Base-by-base conservation (phyloP, 495 filamentous ascomycete species). In the Penicillium tannophilum region DNA sequence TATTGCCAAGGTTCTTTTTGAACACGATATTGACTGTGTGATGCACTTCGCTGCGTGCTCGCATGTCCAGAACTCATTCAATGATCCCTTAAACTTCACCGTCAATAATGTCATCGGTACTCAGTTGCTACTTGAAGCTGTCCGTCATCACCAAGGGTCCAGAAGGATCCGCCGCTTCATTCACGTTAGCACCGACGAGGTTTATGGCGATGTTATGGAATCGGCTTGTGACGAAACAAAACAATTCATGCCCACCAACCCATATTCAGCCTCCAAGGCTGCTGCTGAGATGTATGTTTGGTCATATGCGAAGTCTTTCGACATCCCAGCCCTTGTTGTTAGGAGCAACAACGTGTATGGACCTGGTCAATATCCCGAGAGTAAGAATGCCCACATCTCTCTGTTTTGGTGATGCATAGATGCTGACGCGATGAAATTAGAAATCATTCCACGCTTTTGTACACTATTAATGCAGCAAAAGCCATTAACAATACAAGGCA, bases 221-320 rank as follows among this genome's bases (percentile, higher is more conserved):
- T 36, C 33, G 33, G 33, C 33, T 8, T 36, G 33, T 36, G 83
- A 83, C 41, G 51, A 54, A 35, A 20, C 16, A 65, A 26, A 56
- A 7, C 78, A 86, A 44, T 74, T 91, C 14, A 79, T 81, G 1
- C 89, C 89, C 0, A 90, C 87, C 26, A 92, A 92, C 63, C 89
- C 89, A 23, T 92, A 92, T 60, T 84, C 88, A 9, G 89, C 88
- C 2, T 86, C 82, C 70, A 92, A 92, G 68, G 89, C 89, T 0
- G 88, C 89, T 2, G 88, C 88, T 17, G 89, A 91, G 72, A 92
- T 91, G 89, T 76, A 88, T 55, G 86, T 91, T n/a, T 80, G 85
- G 62, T 86, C 87, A 10, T 92, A 90, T 68, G 79, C 81, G 63
- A 89, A 88, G 72, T 86, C 81, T 67, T 90, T 89, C 73, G 84